Conservation (phyloP, 2,329 filamentous ascomycete species). For the Neonectria neomacrospora region DNA sequence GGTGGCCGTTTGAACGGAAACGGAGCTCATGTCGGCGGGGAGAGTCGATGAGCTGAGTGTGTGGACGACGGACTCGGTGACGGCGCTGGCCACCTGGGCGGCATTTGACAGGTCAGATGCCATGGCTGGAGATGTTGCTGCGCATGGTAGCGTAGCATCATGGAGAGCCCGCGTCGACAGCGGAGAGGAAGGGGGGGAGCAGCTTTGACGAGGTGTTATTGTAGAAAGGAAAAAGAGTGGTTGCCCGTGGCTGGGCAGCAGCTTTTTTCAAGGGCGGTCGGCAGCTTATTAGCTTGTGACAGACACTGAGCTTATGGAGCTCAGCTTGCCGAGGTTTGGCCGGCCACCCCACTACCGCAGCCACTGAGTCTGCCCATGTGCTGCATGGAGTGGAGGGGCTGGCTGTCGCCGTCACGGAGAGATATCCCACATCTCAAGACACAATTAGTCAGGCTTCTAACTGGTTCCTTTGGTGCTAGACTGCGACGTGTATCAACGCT, state of each 20-base stretch:
- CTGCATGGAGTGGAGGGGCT: slow-evolving; percentile 43
- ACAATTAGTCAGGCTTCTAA: slow-evolving; percentile 3
- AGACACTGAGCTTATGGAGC: slow-evolving; percentile 43
- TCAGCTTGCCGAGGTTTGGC: slow-evolving; percentile 42
- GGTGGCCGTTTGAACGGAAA: slow-evolving; percentile 48
- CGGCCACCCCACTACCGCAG: slow-evolving; percentile 34
- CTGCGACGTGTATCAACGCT: slow-evolving; percentile 10
- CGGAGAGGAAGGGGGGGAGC: slow-evolving; percentile 24
- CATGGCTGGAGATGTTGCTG: slow-evolving; percentile 51
- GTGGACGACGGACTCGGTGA: slow-evolving; percentile 48
- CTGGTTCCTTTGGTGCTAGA: slow-evolving; percentile 12
- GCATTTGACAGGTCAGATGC: slow-evolving; percentile 55
- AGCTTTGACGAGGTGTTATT: slow-evolving; percentile 32
- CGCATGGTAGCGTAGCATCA: slow-evolving; percentile 51
- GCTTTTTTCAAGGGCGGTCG: slow-evolving; percentile 35
- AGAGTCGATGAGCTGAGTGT: slow-evolving; percentile 49
- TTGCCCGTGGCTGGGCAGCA: slow-evolving; percentile 27
- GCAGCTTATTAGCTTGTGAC: slow-evolving; percentile 46
- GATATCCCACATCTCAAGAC: slow-evolving; percentile 18
- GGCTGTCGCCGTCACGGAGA: slow-evolving; percentile 20
- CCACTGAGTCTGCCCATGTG: slow-evolving; percentile 38
- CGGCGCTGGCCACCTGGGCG: slow-evolving; percentile 47
- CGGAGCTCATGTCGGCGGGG: slow-evolving; percentile 53
- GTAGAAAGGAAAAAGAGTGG: slow-evolving; percentile 36
- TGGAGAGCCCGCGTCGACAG: slow-evolving; percentile 43